These are phyloP conservation scores for Penicillium coprophilum DNA, from an alignment of 495 filamentous ascomycete genomes.

Conservation along the genomic window DNA sequence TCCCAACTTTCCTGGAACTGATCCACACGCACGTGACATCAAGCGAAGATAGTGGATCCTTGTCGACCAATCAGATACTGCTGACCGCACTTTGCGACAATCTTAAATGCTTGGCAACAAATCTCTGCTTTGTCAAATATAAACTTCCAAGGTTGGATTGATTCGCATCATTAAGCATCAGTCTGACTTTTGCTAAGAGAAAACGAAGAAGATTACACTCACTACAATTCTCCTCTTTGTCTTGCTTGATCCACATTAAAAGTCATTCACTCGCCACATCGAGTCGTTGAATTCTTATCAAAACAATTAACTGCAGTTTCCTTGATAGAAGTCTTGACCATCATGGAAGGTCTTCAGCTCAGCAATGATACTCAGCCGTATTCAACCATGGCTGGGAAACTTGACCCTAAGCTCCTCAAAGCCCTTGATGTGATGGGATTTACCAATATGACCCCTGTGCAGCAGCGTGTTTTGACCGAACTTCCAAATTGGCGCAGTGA, in stretches of 20 bases:
- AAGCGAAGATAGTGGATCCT: constrained; percentile 2
- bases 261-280: neutral
- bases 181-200: neutral
- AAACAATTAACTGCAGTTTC: constrained; percentile 5
- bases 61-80: constrained; percentile 4
- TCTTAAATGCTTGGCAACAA: constrained; percentile 18
- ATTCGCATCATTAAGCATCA: constrained; percentile 1
- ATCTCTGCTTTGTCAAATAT: constrained; percentile 16
- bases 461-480: constrained; percentile 52
- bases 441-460: constrained; percentile 55
- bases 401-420: constrained; percentile 47
- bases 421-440: constrained; percentile 48
- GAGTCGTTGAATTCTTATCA: constrained; percentile 7
- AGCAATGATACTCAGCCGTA: constrained; percentile 40
- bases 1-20: neutral
- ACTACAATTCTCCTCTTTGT: neutral
- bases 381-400: constrained; percentile 45
- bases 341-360: constrained; percentile 27
- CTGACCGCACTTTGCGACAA: neutral
- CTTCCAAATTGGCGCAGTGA: constrained; percentile 53
- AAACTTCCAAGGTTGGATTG: neutral
- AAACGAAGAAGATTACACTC: neutral
- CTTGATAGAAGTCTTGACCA: constrained; percentile 3
- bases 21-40: constrained; percentile 4
- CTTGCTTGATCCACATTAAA: neutral